These are phyloP conservation scores for Thalassiosira ordinaria DNA, from an alignment of 352 stramenopile genomes.

Conservation along the genomic window DNA sequence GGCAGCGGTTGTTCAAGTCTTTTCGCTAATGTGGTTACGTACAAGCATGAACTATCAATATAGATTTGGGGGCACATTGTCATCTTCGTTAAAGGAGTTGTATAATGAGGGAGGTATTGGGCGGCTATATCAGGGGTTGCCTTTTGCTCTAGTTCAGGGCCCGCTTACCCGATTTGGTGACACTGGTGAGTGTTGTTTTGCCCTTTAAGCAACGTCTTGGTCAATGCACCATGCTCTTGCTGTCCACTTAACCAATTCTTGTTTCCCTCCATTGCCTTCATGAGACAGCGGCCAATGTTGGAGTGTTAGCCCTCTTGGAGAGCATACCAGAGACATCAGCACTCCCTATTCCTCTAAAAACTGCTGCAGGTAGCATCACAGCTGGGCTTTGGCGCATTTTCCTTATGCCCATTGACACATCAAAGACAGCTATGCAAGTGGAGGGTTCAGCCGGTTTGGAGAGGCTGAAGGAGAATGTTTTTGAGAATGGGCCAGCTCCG, in stretches of 20 bases:
- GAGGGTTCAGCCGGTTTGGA: slow-evolving; percentile 83
- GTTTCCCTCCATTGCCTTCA: no score
- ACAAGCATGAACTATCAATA: slow-evolving; percentile 91
- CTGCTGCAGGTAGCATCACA: slow-evolving; percentile 79
- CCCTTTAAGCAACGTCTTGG: no score
- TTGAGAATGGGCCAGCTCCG: slow-evolving; percentile 74
- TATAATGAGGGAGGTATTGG: slow-evolving; percentile 87
- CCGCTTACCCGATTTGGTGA: slow-evolving; percentile 90
- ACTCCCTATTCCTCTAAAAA: slow-evolving; percentile 88
- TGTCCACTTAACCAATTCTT: no score
- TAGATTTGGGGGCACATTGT: slow-evolving; percentile 76
- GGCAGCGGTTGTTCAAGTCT: slow-evolving; percentile 87
- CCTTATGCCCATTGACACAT: slow-evolving; percentile 90
- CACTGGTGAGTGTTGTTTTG: no score
- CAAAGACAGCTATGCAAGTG: slow-evolving; percentile 87
- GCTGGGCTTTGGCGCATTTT: slow-evolving; percentile 89
- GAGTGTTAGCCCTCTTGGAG: slow-evolving; percentile 88
- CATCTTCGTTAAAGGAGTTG: slow-evolving; percentile 79
- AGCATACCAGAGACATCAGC: slow-evolving; percentile 78
- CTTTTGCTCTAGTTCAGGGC: slow-evolving; percentile 85
- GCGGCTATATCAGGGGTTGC: slow-evolving; percentile 89
- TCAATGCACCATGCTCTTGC: no score
- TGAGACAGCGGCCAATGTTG: slow-evolving; percentile 91
- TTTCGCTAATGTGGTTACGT: slow-evolving; percentile 89
- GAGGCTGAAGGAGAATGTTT: slow-evolving; percentile 61